Conservation (phyloP, 1,284 basidiomycete genomes). For the Austropuccinia psidii region DNA sequence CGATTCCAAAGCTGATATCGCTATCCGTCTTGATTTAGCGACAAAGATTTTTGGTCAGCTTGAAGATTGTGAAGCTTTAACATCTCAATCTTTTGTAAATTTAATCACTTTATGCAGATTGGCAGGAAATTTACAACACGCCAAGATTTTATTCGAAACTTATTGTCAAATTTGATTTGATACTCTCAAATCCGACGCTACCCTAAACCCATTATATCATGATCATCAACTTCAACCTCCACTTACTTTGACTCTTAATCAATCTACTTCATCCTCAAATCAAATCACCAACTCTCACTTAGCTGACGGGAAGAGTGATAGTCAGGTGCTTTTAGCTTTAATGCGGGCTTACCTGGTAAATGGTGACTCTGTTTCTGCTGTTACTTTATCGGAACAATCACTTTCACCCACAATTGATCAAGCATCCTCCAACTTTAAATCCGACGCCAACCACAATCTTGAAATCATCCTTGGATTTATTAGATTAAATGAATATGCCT, state of each 20-base stretch:
- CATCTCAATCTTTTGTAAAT: slow-evolving; percentile 15
- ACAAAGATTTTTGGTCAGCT: slow-evolving; percentile 13
- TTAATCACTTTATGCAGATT: slow-evolving; percentile 15
- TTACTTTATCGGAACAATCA: slow-evolving; percentile 24
- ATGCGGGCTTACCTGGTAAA: slow-evolving; percentile 21
- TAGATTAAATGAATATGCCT: slow-evolving; percentile 14
- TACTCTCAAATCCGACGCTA: not conserved
- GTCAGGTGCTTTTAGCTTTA: slow-evolving; percentile 11
- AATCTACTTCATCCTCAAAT: not conserved
- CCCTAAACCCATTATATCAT: not conserved
- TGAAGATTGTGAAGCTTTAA: slow-evolving; percentile 9
- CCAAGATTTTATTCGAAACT: slow-evolving; percentile 19
- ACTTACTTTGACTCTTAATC: not conserved
- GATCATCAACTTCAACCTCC: slow-evolving; percentile 10
- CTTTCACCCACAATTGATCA: not conserved
- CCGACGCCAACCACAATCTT: slow-evolving; percentile 18
- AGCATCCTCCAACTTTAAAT: not conserved
- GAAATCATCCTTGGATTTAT: slow-evolving; percentile 33
- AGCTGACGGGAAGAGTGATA: slow-evolving; percentile 17
- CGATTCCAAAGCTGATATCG: not conserved
- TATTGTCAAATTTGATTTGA: slow-evolving; percentile 15
- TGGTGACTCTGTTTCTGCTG: slow-evolving; percentile 28
- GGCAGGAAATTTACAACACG: not conserved
- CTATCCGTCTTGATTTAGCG: slow-evolving; percentile 15
- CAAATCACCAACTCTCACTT: not conserved